Base-by-base conservation (phyloP, 306 rosid genomes). In the Mimosa pudica region DNA sequence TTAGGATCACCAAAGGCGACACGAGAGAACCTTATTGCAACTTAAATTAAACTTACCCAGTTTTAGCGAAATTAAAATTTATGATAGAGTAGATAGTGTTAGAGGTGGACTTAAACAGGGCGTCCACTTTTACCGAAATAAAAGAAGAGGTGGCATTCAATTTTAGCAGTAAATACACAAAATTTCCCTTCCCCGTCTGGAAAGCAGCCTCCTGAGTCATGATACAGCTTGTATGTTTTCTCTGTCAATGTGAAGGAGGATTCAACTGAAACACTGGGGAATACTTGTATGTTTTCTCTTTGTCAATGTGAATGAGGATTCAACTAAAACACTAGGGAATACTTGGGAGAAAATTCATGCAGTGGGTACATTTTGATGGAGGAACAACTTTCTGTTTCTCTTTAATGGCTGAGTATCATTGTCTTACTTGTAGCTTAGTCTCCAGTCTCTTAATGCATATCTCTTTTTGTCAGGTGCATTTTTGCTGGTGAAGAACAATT, bases 391-490 rank as follows among this genome's bases (percentile, higher is more conserved):
- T 10, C n/a, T 10, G 5, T 4, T 64, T 58, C 73, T 71, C 51
- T 48, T 48, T 60, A 73, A 6, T 75, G 45, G 69, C 32, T 82
- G 66, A 17, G 38, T 70, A 38, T 62, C 30, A 52, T 76, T 72
- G 51, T 73, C 83, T 64, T 73, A 35, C 58, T 41, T 79, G 10
- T 62, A 41, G 36, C 10, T 63, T 52, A 65, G 45, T 35, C 18
- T 61, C 66, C 65, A 64, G 24, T 70, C 55, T 10, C 74, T 75
- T 85, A 2, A 70, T 64, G 64, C 61, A 57, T 46, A 79, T 32
- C 49, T 71, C 63, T 71, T 68, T 41, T 86, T 47, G 60, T 36
- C 82, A 79, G 89, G 76, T 58, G 69, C 33, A n/a, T 63, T 48
- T 57, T 62, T 75, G 68, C 63, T 68, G 77, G 20, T 65, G 20